phyloP scores from a whole-genome alignment of 108 stramenopile genomes.

The Discostella pseudostelligera region DNA sequence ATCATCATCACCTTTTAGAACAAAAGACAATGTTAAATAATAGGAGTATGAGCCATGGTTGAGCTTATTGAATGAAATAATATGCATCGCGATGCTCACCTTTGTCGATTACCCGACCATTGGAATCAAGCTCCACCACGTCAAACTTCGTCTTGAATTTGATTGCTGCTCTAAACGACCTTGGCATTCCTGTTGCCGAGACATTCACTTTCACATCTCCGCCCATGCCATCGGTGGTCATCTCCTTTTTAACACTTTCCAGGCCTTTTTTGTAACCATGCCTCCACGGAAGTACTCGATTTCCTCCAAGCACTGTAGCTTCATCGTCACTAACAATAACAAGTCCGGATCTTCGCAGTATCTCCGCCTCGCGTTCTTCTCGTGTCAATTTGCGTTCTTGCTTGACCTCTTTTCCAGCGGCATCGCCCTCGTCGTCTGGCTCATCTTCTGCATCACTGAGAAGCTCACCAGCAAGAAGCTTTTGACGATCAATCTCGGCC shows the following conservation, averaged over 20 bases:
- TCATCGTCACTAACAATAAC: constrained; percentile 82
- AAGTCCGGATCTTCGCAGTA: constrained; percentile 66
- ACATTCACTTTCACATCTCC: constrained; percentile 3
- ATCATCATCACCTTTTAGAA: constrained; percentile 65
- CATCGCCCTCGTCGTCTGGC: constrained; percentile 44
- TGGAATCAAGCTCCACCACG: constrained; percentile 75
- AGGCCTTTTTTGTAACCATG: constrained; percentile 26
- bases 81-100: constrained; percentile 1
- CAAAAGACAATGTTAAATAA: background rate
- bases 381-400: constrained; percentile 44
- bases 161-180: constrained; percentile 27
- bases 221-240: background rate
- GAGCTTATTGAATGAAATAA: background rate
- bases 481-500: constrained; percentile 76
- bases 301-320: constrained; percentile 65
- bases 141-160: constrained; percentile 79
- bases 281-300: constrained; percentile 70
- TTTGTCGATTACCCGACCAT: constrained; percentile 81
- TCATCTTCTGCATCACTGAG: constrained; percentile 60
- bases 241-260: constrained; percentile 27
- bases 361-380: constrained; percentile 61
- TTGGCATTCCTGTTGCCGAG: constrained; percentile 13
- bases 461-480: constrained; percentile 72
- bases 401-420: constrained; percentile 9
- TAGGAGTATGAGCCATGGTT: background rate